Evolutionary conservation across 495 filamentous ascomycete genomes (phyloP), one percentile per base, ranked within the genome.

Genomic region (Neurospora tetrasperma): DNA sequence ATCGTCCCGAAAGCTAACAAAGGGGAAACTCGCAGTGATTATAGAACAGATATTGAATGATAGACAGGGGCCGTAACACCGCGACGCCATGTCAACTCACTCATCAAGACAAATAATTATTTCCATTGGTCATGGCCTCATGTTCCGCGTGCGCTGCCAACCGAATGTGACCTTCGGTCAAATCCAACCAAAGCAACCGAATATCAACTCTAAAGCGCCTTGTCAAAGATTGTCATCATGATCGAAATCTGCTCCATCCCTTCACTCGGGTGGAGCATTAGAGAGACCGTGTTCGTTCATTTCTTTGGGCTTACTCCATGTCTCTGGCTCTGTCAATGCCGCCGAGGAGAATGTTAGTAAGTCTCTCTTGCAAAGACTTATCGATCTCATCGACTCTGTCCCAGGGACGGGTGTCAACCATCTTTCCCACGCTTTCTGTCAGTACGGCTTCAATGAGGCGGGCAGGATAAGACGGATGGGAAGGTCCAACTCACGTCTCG

Each of bases 341-440:
- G 10, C 74, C 74, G 2, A 75, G 74, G 23, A 75, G 39, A 27
- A 75, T 75, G 62, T 71, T 59, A 12, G 35, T 70, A 16, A 75
- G 69, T 41, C 72, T 71, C 12, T 73, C 39, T 18, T 72, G 69
- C 11, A 75, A 46, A 35, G 74, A 70, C 42, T 74, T 70, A 59
- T 72, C 68, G 43, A 74, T 66, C 10, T 71, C 54, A 14, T 38
- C 43, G 14, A 66, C 72, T n/a, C 42, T 69, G 20, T 75, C 68
- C 69, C 72, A 75, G 3, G 74, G 74, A 10, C 74, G 72, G 18
- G 74, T 75, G n/a, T 75, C 74, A 4, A 75, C 72, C 35, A 75
- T 75, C 72, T 75, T 43, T 35, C 18, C 27, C 23, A 66, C 14
- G 54, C 31, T 14, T 66, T 31, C 27, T 66, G 54, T 66, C 27